Percentiles rank a stretch among this genome's conserved stretches.
Conservation (phyloP, 2,329 filamentous ascomycete species). For the Talaromyces funiculosus region DNA sequence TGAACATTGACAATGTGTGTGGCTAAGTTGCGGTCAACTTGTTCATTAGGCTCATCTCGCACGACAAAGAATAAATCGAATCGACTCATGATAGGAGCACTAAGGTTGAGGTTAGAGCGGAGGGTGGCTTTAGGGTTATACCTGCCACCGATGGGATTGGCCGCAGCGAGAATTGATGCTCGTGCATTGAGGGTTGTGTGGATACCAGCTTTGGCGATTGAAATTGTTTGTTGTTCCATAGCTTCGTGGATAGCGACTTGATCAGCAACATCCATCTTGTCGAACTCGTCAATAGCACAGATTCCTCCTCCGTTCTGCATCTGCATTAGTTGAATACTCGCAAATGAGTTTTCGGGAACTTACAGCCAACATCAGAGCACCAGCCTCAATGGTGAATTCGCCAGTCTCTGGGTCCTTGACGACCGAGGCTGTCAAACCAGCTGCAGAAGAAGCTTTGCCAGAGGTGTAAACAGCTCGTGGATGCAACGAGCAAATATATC, state of each 20-base stretch:
- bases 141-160: conserved; percentile 91
- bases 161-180: conserved; percentile 90
- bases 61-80: conserved; percentile 99
- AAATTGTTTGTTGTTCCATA: conserved; percentile 99
- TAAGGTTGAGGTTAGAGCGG: conserved; percentile 96
- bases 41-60: conserved; percentile 91
- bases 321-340: conserved; percentile 1
- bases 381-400: conserved; percentile 97
- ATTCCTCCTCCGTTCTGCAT: conserved; percentile 70
- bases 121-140: conserved; percentile 93
- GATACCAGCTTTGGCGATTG: conserved; percentile 96
- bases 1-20: conserved; percentile 94
- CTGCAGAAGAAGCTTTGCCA: conserved; percentile 93
- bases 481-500: conserved; percentile 92
- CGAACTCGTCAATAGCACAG: conserved; percentile 97
- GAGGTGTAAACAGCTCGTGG: conserved; percentile 96
- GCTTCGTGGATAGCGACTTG: conserved; percentile 99
- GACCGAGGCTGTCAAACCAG: conserved; percentile 93
- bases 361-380: conserved; percentile 88
- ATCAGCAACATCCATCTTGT: conserved; percentile 98
- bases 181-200: conserved; percentile 95
- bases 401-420: conserved; percentile 98
- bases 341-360: conserved; percentile 12
- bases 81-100: conserved; percentile 96
- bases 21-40: conserved; percentile 82